Evolutionary conservation across 495 filamentous ascomycete genomes (phyloP).

Genomic region (Podospora anserina): DNA sequence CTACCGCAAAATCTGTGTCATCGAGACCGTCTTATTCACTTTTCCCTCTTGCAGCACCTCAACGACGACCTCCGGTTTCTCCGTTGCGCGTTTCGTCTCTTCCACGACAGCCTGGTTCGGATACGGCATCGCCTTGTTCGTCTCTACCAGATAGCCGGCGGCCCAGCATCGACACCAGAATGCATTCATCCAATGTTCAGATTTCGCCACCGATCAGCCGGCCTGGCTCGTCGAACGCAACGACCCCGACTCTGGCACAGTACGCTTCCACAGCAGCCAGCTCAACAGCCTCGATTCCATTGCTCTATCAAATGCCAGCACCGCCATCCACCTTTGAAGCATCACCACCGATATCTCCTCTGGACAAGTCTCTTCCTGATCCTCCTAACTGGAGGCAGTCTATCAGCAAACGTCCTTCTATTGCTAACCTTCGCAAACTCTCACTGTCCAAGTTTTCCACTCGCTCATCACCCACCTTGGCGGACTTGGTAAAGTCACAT

Average conservation of each 20-base stretch:
- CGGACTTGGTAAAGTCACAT: constrained; percentile 19
- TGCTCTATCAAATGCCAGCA: constrained; percentile 9
- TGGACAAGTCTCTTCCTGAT: constrained; percentile 6
- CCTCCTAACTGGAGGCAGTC: not conserved
- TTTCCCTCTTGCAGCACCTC: constrained; percentile 22
- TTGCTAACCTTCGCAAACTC: constrained; percentile 19
- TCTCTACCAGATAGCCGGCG: not conserved
- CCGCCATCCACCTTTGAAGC: constrained; percentile 6
- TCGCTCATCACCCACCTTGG: constrained; percentile 20
- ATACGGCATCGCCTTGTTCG: constrained; percentile 8
- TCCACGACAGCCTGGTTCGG: constrained; percentile 2
- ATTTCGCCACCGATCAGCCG: not conserved
- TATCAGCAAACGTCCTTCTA: constrained; percentile 14
- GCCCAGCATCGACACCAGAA: not conserved
- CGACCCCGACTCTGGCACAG: not conserved
- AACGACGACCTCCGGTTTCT: not conserved
- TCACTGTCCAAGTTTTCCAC: constrained; percentile 22
- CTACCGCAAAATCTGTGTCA: constrained; percentile 13
- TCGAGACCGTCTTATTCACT: constrained; percentile 26
- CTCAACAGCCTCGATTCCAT: constrained; percentile 17
- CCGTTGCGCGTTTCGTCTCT: constrained; percentile 9
- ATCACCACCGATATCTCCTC: constrained; percentile 7
- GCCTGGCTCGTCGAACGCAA: not conserved
- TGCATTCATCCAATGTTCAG: not conserved
- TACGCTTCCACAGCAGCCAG: constrained; percentile 4